phyloP scores from a whole-genome alignment of 257 asterid species.

The Solanum piurae region DNA sequence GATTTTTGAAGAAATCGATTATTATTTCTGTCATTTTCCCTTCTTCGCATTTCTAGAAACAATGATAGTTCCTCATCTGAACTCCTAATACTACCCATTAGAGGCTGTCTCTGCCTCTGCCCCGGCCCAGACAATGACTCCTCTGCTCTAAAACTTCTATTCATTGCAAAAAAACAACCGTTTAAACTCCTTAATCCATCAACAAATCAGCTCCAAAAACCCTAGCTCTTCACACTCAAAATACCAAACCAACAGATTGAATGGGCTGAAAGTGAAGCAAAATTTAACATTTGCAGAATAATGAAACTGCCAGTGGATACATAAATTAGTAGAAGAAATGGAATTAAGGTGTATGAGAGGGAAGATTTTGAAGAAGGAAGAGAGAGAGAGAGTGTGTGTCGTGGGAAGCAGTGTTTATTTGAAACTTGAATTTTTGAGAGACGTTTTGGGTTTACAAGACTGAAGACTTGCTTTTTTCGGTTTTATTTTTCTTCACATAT shows the following conservation, averaged over 20 bases:
- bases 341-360: neutral
- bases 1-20: conserved; percentile 59
- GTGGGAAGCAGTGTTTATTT: conserved; percentile 1
- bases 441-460: neutral
- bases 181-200: conserved; percentile 14
- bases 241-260: conserved; percentile 19
- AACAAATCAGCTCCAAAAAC: conserved; percentile 9
- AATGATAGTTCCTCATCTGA: conserved; percentile 80
- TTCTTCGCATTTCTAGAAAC: conserved; percentile 84
- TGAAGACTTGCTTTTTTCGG: neutral
- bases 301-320: neutral
- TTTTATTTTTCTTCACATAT: neutral
- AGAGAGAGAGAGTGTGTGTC: neutral
- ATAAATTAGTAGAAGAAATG: neutral
- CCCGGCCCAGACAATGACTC: conserved; percentile 1
- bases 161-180: conserved; percentile 25
- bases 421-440: neutral
- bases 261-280: neutral
- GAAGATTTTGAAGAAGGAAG: neutral
- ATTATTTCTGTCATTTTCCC: conserved; percentile 67
- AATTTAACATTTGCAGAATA: conserved; percentile 7
- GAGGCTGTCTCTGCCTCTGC: neutral
- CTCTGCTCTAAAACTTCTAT: conserved; percentile 69
- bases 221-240: conserved; percentile 18
- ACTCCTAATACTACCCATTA: conserved; percentile 52